Base-by-base conservation (phyloP, 257 asterid genomes). In the Solanum okadae region DNA sequence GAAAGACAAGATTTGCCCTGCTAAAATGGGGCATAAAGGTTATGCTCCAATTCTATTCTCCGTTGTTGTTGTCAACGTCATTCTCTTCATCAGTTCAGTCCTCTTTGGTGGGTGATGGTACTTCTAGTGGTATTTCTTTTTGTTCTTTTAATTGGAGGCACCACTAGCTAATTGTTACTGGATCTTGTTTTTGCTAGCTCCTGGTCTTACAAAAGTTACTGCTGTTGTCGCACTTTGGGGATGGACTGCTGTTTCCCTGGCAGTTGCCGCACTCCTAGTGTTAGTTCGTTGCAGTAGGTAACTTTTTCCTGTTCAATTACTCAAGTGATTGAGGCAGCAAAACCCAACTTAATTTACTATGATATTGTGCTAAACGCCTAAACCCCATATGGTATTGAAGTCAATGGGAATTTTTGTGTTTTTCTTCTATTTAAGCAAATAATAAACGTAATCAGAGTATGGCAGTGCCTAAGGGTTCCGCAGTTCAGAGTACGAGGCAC, bases 151-250 rank as follows among this genome's bases (percentile, higher is more conserved):
- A 65, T 87, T 86, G 88, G 88, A 63, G 86, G 12, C 79, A 8
- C 83, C 90, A 56, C 88, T 89, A 79, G 78, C 92, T 91, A 75
- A 95, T 90, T 67, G 40, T 90, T 85, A 33, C 52, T 86, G 88
- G 85, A 34, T 89, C 70, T 89, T 87, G 89, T 86, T 90, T 89
- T 88, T 93, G 92, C 89, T 90, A 97, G 99, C 96, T 93, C 94
- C 97, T 83, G 94, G 91, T 91, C 94, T 97, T 67, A 87, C 96
- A 44, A 97, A 92, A 93, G 92, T 96, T 75, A 97, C 99, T 89
- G 99, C 99, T 77, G 88, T 90, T 89, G 96, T 94, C 89, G 99
- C 93, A 89, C 96, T 97, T 91, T 97, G 99, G 99, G 98, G 98
- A 71, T 97, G 99, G 99, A 90, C 93, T 29, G 96, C 88, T 25